Evolutionary conservation across 306 rosid genomes (phyloP), one percentile per base, ranked within the genome.

Genomic region (Acacia melanoxylon): DNA sequence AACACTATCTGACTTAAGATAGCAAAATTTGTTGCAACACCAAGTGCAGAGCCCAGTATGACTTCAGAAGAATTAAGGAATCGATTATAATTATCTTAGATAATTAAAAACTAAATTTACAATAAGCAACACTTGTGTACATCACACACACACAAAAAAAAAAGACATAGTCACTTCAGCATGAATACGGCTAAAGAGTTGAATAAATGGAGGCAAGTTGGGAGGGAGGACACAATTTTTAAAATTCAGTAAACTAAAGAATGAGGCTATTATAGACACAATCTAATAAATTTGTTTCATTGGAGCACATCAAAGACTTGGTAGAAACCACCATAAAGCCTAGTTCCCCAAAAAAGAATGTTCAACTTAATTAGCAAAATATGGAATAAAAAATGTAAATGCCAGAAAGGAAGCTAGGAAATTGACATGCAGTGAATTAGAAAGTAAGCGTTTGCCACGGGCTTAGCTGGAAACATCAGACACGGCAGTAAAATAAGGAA

Each of bases 21-120:
- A 81, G 91, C 82, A 66, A 88, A 86, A 78, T 95, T 93, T 78
- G 98, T 95, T 15, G 89, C 91, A 51, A 92, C 78, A n/a, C 97
- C 94, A 80, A 93, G 81, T 44, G 76, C 92, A 25, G 93, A 92
- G 82, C 99, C 99, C 91, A 91, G 6, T n/a, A 95, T 65, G 83
- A 95, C 99, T 95, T 80, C 69, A 41, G 77, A 80, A 63, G 58
- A 83, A 70, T 90, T 49, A 88, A 86, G 92, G 91, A 86, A 79
- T 81, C 83, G 46, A 72, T 37, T 79, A 46, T 52, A 62, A 33
- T 13, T 17, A 70, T 52, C 73, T 15, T 42, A 35, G 78, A 62
- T 41, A 70, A 24, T 7, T 11, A 61, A 35, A 40, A 25, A 29
- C 37, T 27, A 65, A 68, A 77, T 44, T 27, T 31, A 41, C 49